These are phyloP conservation scores for Astragalus membranaceus DNA, from an alignment of 306 rosid genomes.

Conservation along the genomic window DNA sequence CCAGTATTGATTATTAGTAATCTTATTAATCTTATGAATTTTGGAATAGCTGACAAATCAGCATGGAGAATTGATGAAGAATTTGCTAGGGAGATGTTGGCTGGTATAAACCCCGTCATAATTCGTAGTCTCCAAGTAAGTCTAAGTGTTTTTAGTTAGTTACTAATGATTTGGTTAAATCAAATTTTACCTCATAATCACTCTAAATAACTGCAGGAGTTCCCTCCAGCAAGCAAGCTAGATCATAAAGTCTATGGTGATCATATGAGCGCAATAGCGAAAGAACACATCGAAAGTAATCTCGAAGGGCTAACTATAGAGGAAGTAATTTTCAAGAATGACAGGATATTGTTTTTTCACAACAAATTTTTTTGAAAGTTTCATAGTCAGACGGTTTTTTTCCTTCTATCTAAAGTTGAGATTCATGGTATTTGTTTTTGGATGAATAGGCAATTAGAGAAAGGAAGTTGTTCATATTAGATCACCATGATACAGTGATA, in stretches of 20 bases:
- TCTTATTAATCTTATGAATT: constrained; percentile 2
- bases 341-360: constrained; percentile 8
- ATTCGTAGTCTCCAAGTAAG: no score
- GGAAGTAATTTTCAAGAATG: constrained; percentile 67
- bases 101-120: no score
- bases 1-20: not conserved
- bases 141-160: no score
- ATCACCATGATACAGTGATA: constrained; percentile 63
- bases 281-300: constrained; percentile 38
- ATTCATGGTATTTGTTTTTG: constrained; percentile 13
- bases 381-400: not conserved
- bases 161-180: no score
- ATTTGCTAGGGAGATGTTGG: no score
- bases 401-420: not conserved
- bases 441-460: constrained; percentile 54
- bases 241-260: constrained; percentile 54
- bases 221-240: constrained; percentile 77
- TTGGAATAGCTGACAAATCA: constrained; percentile 48
- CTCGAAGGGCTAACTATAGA: constrained; percentile 54
- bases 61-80: no score
- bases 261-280: constrained; percentile 51
- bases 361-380: not conserved
- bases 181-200: not conserved
- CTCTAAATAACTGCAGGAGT: constrained; percentile 45
- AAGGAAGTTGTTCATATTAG: no score